Evolutionary conservation across 208 protist species (phyloP), one percentile per base, ranked within the genome.

Genomic region (Leishmania mexicana): DNA sequence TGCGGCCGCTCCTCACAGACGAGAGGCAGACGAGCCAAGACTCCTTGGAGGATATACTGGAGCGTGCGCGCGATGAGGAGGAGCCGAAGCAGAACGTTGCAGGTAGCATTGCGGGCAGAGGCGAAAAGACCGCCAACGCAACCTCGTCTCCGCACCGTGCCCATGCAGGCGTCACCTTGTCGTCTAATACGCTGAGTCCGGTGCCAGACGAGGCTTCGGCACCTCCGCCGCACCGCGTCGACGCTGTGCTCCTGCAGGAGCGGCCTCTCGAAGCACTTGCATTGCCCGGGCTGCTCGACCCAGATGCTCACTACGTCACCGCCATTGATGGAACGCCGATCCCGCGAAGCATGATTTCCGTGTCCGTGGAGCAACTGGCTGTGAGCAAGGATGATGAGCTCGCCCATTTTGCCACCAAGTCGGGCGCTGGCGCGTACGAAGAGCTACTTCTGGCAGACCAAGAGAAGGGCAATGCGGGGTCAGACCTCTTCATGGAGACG

Each of bases 291-390:
- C 58, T 85, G 65, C 8, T 97, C 8, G 89, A 93, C 67, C 73
- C 68, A 2, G 45, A 91, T 40, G 68, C 75, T n/a, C 81, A 91
- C 68, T 89, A 84, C 38, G 89, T 96, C n/a, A 79, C 73, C 0
- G 89, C 93, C 70, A 94, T 98, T 53, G 94, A 96, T 78, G 95
- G 93, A 35, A 90, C 93, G 38, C 82, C 64, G 10, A 96, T 98
- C 62, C 93, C 93, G 57, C 90, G 90, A 64, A 96, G 87, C 78
- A 86, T 98, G 86, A 83, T 96, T 51, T 87, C 89, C 0, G 53
- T 85, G 54, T 95, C 91, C 3, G 84, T 98, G 17, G 87, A 85
- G 75, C 51, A 90, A n/a, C 87, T 96, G 54, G 83, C 89, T 35
- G 76, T 87, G 35, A 45, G 68, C 19, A 94, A 96, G 65, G 87